Evolutionary conservation across 768 basidiomycete genomes (phyloP).

Genomic region (Mycena sanguinolenta): DNA sequence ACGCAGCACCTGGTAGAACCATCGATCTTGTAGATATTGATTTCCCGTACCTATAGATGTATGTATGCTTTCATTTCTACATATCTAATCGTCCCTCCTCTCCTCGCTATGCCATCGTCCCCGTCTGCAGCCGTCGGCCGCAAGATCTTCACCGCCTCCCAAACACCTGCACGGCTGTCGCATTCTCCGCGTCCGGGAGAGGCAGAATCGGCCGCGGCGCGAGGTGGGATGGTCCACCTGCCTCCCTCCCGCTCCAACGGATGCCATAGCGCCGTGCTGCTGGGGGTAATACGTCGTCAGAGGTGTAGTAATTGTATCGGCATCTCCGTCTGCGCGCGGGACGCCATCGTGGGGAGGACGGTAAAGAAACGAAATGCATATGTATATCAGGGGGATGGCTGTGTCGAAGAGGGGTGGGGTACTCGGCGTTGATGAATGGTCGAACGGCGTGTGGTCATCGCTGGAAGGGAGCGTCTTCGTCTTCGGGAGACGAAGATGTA

Average conservation of each 20-base stretch:
- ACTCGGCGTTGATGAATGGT: no score
- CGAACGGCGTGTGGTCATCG: conserved; percentile 28
- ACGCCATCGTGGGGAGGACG: conserved; percentile 49
- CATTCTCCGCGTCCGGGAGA: conserved; percentile 69
- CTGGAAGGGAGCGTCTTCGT: conserved; percentile 29
- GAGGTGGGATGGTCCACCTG: conserved; percentile 34
- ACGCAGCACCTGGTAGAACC: no score
- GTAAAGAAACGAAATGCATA: conserved; percentile 17
- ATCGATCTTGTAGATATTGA: no score
- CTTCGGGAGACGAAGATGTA: conserved; percentile 33
- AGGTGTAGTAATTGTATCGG: no score
- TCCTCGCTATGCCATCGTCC: conserved; percentile 42
- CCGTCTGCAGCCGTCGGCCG: conserved; percentile 17
- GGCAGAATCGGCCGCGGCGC: conserved; percentile 47
- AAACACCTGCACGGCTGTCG: conserved; percentile 69
- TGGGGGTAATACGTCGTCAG: no score
- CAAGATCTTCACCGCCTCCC: conserved; percentile 55
- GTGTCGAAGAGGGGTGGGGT: conserved; percentile 61
- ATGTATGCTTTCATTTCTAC: no score
- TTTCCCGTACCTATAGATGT: no score
- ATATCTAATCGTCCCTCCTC: conserved; percentile 35
- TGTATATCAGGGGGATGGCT: conserved; percentile 51
- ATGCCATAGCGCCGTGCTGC: no score
- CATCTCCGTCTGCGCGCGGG: no score
- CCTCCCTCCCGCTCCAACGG: conserved; percentile 34